Evolutionary conservation across 2,329 filamentous ascomycete species (phyloP).

Genomic region (Phyllosticta capitalensis): DNA sequence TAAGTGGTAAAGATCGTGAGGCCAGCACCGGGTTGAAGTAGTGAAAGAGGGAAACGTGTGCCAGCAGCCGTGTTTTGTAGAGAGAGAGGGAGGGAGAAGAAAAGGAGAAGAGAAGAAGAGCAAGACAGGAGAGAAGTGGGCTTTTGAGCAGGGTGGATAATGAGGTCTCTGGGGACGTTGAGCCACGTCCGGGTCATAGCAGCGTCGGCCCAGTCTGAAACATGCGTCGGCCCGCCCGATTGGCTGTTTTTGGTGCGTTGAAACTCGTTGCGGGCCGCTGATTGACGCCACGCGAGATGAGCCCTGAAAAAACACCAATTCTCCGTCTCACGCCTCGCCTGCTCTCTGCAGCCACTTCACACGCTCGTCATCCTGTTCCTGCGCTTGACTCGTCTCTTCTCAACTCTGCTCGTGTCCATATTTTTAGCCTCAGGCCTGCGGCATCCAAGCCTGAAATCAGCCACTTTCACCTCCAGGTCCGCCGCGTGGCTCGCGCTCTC

Average conservation of each 20-base stretch:
- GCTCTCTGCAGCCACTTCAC: background rate
- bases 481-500: background rate
- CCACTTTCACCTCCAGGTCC: background rate
- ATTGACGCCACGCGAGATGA: background rate
- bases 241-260: background rate
- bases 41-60: background rate
- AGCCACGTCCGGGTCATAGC: background rate
- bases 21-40: background rate
- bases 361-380: background rate
- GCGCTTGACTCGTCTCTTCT: background rate
- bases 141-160: background rate
- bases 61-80: constrained; percentile 6
- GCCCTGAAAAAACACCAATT: background rate
- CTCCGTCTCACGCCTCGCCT: background rate
- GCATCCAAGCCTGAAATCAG: background rate
- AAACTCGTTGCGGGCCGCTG: background rate
- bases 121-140: background rate
- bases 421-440: background rate
- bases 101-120: background rate
- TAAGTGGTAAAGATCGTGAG: background rate
- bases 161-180: background rate
- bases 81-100: constrained; percentile 6
- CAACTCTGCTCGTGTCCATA: background rate
- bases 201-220: background rate
- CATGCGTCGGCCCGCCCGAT: background rate